phyloP scores from a whole-genome alignment of 2,329 filamentous ascomycete species.

The Fusarium armeniacum region DNA sequence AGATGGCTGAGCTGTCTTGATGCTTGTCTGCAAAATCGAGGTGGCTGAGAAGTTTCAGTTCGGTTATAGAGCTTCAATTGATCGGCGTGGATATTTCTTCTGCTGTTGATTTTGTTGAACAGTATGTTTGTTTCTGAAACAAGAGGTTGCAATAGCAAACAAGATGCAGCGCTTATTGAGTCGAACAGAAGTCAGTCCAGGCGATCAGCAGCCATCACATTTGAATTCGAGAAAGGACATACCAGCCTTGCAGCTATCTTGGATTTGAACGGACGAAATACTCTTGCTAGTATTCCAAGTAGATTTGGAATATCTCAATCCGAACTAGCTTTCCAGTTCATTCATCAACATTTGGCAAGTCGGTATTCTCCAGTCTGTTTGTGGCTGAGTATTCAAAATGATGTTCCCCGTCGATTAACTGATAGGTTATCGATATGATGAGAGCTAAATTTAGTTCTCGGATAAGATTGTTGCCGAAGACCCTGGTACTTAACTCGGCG shows the following conservation, averaged over 20 bases:
- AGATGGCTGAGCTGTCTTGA: neutral
- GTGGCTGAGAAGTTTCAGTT: neutral
- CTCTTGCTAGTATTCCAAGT: too few relatives aligned
- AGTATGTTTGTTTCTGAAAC: neutral
- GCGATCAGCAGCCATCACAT: neutral
- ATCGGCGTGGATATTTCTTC: neutral
- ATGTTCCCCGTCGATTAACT: neutral
- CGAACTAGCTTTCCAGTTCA: neutral
- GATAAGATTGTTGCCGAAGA: neutral
- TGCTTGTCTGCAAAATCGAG: neutral
- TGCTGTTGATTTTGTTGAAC: neutral
- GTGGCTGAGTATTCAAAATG: neutral
- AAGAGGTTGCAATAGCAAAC: neutral
- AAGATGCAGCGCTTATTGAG: neutral
- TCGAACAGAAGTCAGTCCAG: neutral
- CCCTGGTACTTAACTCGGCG: neutral
- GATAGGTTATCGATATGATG: neutral
- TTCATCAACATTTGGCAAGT: neutral
- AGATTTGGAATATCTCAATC: neutral
- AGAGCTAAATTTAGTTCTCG: neutral
- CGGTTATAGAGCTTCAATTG: neutral
- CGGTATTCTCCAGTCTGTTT: neutral
- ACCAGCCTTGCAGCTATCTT: neutral
- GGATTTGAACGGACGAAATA: neutral
- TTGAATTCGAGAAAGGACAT: neutral